Conservation (phyloP, 176 grass and related monocot species). For the Thalia dealbata region DNA sequence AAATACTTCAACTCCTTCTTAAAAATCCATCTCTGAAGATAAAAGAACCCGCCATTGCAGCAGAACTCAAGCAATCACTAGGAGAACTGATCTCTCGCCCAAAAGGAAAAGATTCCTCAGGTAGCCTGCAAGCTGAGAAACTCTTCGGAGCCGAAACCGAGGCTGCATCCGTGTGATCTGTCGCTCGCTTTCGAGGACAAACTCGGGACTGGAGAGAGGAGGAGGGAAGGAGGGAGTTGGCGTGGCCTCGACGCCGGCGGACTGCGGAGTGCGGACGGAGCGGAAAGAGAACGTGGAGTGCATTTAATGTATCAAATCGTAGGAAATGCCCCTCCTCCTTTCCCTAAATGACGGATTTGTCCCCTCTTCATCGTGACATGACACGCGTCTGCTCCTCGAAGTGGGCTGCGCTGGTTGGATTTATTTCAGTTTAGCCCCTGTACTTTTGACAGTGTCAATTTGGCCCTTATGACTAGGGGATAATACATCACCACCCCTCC, state of each 20-base stretch:
- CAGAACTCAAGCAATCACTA: neutral
- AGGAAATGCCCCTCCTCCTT: neutral
- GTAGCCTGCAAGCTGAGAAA: neutral
- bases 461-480: no score
- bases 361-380: neutral
- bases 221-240: neutral
- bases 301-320: neutral
- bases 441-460: no score
- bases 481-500: no score
- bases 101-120: neutral
- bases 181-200: neutral
- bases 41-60: neutral
- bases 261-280: no score
- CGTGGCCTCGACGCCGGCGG: slow-evolving; percentile 6
- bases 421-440: no score
- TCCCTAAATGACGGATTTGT: neutral
- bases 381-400: neutral
- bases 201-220: neutral
- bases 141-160: neutral
- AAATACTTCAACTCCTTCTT: neutral
- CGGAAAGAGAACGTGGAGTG: neutral
- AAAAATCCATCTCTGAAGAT: neutral
- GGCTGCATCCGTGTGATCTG: neutral
- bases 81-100: neutral
- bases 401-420: no score